phyloP scores from a whole-genome alignment of 495 filamentous ascomycete genomes.

The Clohesyomyces aquaticus region DNA sequence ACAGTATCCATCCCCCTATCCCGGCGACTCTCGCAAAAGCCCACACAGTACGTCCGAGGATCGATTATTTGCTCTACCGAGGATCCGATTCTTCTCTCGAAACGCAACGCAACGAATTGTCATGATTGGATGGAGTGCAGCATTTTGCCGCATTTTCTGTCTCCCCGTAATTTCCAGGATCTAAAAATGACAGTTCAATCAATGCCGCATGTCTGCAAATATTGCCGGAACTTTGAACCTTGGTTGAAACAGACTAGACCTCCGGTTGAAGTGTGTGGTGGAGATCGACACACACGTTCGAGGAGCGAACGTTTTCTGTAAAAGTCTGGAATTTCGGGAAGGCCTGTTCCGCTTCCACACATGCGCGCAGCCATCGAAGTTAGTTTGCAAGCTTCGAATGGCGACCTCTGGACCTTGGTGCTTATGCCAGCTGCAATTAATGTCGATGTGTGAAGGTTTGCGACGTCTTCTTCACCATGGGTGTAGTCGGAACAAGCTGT shows the following conservation, averaged over 20 bases:
- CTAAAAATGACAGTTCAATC: constrained; percentile 29
- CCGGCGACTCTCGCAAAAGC: neutral
- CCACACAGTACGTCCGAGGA: too few relatives aligned
- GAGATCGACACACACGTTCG: constrained; percentile 36
- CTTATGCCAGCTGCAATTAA: constrained; percentile 19
- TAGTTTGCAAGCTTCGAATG: constrained; percentile 10
- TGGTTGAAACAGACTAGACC: constrained; percentile 30
- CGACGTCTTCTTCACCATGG: too few relatives aligned
- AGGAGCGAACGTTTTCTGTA: constrained; percentile 39
- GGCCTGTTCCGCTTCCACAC: constrained; percentile 23
- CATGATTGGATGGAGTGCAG: constrained; percentile 10
- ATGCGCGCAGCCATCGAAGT: constrained; percentile 25
- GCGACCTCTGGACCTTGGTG: constrained; percentile 21
- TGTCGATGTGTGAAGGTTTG: too few relatives aligned
- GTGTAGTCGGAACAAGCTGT: constrained; percentile 39
- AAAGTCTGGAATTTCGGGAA: constrained; percentile 22
- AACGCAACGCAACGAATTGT: neutral
- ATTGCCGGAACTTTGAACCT: constrained; percentile 38
- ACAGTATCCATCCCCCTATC: neutral
- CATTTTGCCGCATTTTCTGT: constrained; percentile 28
- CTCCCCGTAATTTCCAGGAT: constrained; percentile 22
- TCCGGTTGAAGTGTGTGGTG: constrained; percentile 31
- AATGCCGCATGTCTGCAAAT: constrained; percentile 30
- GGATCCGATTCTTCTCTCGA: neutral
- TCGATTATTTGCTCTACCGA: too few relatives aligned